These are phyloP conservation scores for Corymbia citriodora DNA, from an alignment of 441 rosid genomes.

Conservation along the genomic window DNA sequence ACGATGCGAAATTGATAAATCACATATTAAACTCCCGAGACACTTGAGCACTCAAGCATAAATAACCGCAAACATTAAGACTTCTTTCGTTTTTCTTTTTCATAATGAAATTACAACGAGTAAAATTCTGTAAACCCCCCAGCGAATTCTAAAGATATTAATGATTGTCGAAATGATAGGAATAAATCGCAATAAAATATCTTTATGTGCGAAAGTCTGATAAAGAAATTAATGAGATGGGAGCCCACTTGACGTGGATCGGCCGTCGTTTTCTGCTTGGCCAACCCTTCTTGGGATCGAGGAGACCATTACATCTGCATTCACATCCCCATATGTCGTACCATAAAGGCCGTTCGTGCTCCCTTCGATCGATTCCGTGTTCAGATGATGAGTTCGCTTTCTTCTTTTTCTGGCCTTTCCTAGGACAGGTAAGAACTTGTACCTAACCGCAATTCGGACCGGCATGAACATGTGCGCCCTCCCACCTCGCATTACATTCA, in stretches of 20 bases:
- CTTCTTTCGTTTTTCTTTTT: too few species aligned
- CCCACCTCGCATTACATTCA: background rate
- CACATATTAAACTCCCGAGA: background rate
- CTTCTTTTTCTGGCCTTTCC: background rate
- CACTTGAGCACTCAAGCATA: background rate
- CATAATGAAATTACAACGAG: background rate
- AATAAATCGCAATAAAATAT: background rate
- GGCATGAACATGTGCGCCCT: background rate
- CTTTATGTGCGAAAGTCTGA: background rate
- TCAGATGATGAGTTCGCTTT: background rate
- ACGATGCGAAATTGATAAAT: background rate
- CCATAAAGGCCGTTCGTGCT: background rate
- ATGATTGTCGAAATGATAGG: background rate
- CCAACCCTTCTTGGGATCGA: background rate
- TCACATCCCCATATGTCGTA: background rate
- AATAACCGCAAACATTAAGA: background rate
- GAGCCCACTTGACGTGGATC: background rate
- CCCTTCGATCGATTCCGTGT: background rate
- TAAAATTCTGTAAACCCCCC: background rate
- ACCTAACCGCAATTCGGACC: too few species aligned
- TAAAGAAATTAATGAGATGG: background rate
- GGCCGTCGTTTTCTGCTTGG: background rate
- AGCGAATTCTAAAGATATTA: background rate
- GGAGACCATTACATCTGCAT: background rate
- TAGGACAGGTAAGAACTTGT: background rate